Base-by-base conservation (phyloP, 2,329 filamentous ascomycete genomes). In the Sporothrix inflata region DNA sequence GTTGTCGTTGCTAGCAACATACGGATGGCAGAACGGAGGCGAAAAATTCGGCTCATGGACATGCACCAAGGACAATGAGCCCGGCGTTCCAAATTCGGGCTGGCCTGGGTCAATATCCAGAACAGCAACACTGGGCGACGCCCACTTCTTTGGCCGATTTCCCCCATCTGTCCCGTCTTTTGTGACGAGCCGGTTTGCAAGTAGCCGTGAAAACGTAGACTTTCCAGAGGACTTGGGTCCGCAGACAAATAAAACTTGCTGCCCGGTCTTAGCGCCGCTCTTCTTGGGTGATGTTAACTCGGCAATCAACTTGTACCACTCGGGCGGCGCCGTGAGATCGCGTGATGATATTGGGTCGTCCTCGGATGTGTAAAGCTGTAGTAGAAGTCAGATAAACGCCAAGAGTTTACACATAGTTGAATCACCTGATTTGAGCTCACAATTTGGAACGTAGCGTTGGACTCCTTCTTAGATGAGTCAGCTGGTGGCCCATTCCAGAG, bases 101-200 rank as follows among this genome's bases (percentile, higher is more conserved):
- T 94, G 92, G 0, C 90, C 91, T 0, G 92, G 91, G 77, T 96
- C 92, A 11, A 95, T 84, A 76, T 96, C 93, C 7, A 96, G 84
- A n/a, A 91, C 83, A 71, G 84, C 85, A 34, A 91, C 83, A 67
- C 80, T 74, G 1, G 77, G 72, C 75, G 78, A 76, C n/a, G 75
- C 71, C 24, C 75, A 76, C 77, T 76, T 76, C 74, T 71, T 74
- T 9, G 69, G 19, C 55, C 14, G 42, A 4, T 66, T 47, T 11
- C 42, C 19, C 5, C 11, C 30, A 8, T 9, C 19, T 73, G 70
- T 74, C 2, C 63, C 74, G 72, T 78, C 76, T 61, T 82, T 79
- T 3, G 89, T 91, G n/a, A 93, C 80, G 9, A 93, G 81, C 12
- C 88, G 86, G 77, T 94, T 94, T 9, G 86, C 81, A 2, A 94